Base-by-base conservation (phyloP, 2,329 filamentous ascomycete species). In the Fusarium buxicola region DNA sequence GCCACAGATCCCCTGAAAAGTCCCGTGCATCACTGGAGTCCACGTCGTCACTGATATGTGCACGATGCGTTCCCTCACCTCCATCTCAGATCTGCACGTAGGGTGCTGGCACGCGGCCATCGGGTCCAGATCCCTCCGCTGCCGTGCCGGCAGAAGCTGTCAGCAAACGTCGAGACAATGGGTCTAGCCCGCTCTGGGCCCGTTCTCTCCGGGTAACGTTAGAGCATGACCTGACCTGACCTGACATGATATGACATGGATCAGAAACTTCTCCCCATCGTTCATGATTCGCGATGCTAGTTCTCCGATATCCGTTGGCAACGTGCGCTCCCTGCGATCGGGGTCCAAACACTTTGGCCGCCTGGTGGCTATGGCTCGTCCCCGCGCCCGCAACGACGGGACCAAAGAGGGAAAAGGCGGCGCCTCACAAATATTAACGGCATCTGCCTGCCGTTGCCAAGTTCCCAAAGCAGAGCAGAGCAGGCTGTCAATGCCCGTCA, bases 41-140 rank as follows among this genome's bases (percentile, higher is more conserved):
- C 39, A 16, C 16, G 47, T 38, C 34, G 27, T 16, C 25, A 12
- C n/a, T 27, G 15, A n/a, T 30, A 15, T 5, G n/a, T n/a, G n/a
- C n/a, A n/a, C 31, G 16, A 39, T 8, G 21, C 41, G 16, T 45
- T 45, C 34, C 28, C 31, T 39, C 35, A n/a, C 21, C 25, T 50
- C 25, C 39, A 11, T 41, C 16, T 28, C 41, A 60, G 60, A 69
- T 70, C 68, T 70, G 61, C 58, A 62, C 34, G 53, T 38, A 64
- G 53, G 58, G 63, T 60, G 50, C 51, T 53, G 11, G 21, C 47
- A 58, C 52, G 45, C 53, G 39, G 30, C 59, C 58, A 70, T 69
- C 64, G 61, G 43, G 53, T 52, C 58, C 44, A 38, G 13, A 50
- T 36, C 9, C 40, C 21, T 21, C 21, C 21, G 21, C 21, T 21